Base-by-base conservation (phyloP, 2,329 filamentous ascomycete genomes). In the Colletotrichum australisinense region DNA sequence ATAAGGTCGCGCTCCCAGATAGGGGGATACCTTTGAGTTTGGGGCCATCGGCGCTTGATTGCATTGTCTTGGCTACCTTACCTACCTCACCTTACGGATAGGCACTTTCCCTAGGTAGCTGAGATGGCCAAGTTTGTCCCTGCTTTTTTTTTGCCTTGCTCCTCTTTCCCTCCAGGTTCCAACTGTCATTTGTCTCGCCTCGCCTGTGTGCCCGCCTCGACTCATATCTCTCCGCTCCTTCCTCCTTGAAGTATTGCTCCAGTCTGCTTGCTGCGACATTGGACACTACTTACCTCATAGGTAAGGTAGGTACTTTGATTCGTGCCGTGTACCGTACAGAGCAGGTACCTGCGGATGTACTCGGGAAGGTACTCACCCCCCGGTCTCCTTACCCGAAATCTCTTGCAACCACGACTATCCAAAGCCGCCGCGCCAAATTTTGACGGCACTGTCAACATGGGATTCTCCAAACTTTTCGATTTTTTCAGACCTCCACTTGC, bases 391-490 rank as follows among this genome's bases (percentile, higher is more conserved):
- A 46, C 46, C 42, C 46, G 46, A 53, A 53, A 63, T 63, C n/a
- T 12, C 16, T 26, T 24, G 42, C 26, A 52, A 30, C 35, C 60
- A 53, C 26, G 24, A 22, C 28, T 6, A 26, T 24, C 28, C 46
- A 63, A 32, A 46, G 46, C 46, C 24, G 53, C 35, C 26, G 52
- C 38, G 53, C 60, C 59, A 60, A n/a, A 30, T 9, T 56, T 73
- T 65, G 42, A 73, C 70, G 67, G 59, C 66, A 38, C 58, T n/a
- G 53, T 42, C 52, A 72, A 72, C 67, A 74, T 74, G 72, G 72
- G 57, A 74, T 67, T 74, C 58, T 74, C 62, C 68, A 72, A 72
- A 72, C 69, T 74, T 74, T 63, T 63, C 68, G 57, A 67, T 74
- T 62, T 69, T 52, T n/a, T 5, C 19, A 38, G 30, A 53, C 16